Evolutionary conservation across 306 rosid species (phyloP).

Genomic region (Adenanthera pavonina): DNA sequence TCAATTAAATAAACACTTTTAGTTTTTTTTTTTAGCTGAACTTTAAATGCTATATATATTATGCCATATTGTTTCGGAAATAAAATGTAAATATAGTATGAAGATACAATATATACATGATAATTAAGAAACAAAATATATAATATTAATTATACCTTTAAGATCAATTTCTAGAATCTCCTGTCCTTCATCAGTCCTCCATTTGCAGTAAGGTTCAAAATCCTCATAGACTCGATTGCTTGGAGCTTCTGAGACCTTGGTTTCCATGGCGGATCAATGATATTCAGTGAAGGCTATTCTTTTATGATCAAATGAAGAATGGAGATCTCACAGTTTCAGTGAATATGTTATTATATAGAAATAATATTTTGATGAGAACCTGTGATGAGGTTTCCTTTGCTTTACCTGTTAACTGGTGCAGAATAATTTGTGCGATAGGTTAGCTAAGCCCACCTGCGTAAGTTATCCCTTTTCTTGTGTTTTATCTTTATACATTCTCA

Average conservation of each 20-base stretch:
- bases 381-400: conserved; percentile 4
- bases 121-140: too few relatives aligned
- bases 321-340: conserved; percentile 1
- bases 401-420: not conserved
- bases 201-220: conserved; percentile 68
- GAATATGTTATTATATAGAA: not conserved
- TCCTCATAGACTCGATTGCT: conserved; percentile 45
- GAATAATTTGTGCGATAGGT: not conserved
- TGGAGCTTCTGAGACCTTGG: conserved; percentile 33
- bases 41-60: too few relatives aligned
- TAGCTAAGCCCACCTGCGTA: not conserved
- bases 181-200: conserved; percentile 40
- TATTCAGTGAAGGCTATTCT: not conserved
- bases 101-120: too few relatives aligned
- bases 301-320: conserved; percentile 27
- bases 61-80: too few relatives aligned
- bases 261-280: conserved; percentile 36
- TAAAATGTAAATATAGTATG: too few relatives aligned
- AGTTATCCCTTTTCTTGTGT: not conserved
- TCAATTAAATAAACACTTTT: too few relatives aligned
- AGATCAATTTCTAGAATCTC: conserved; percentile 49
- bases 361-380: not conserved
- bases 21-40: too few relatives aligned
- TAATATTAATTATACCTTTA: conserved; percentile 41
- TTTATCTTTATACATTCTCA: not conserved